These are phyloP conservation scores for Ascoidea tarda DNA, from an alignment of 805 yeast genomes.

Conservation along the genomic window DNA sequence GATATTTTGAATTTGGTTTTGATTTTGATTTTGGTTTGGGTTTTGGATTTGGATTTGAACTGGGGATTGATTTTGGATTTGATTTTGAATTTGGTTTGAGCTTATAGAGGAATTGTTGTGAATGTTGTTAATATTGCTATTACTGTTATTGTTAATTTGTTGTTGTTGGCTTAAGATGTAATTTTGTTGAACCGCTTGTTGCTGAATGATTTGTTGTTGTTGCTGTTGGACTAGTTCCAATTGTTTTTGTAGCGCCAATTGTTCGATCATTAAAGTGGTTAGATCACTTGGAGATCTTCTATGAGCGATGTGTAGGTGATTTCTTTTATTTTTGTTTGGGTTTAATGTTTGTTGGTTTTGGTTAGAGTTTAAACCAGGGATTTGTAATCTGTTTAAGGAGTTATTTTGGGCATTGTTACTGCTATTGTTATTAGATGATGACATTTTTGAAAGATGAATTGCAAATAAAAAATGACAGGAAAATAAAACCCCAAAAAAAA, in stretches of 20 bases:
- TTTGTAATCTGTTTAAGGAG: not conserved
- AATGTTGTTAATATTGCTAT: constrained; percentile 6
- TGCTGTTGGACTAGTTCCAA: constrained; percentile 85
- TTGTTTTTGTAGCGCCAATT: constrained; percentile 68
- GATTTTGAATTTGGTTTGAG: constrained; percentile 7
- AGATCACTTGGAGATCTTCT: constrained; percentile 92
- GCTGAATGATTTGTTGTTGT: constrained; percentile 72
- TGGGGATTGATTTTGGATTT: constrained; percentile 11
- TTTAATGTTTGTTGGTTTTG: not conserved
- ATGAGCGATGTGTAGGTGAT: constrained; percentile 85
- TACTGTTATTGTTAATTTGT: constrained; percentile 3
- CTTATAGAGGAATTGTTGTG: not conserved
- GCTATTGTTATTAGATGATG: not conserved
- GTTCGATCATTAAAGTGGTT: constrained; percentile 73
- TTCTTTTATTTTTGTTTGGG: constrained; percentile 25
- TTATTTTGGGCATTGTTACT: not conserved
- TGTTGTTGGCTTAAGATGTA: constrained; percentile 12
- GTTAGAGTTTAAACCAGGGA: not conserved
- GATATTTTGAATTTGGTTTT: constrained; percentile 16
- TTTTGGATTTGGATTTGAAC: constrained; percentile 6
- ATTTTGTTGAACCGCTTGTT: constrained; percentile 36
- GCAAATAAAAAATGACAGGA: too few species aligned
- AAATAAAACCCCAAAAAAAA: too few species aligned
- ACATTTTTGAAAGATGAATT: not conserved
- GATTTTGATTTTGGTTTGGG: constrained; percentile 21